Base-by-base conservation (phyloP, 768 basidiomycete genomes). In the Hygrocybe punicea region DNA sequence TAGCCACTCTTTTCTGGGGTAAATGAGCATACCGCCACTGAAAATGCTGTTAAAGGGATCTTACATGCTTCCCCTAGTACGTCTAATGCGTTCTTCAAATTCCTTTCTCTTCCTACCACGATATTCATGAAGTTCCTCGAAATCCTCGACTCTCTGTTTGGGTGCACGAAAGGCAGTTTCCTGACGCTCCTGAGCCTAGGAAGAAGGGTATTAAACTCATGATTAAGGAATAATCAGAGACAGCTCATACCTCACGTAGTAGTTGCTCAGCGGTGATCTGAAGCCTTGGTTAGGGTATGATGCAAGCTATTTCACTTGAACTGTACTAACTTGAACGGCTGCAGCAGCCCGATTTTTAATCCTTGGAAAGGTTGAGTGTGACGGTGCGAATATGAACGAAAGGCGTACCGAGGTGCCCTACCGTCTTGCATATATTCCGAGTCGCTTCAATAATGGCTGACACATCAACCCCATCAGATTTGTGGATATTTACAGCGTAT, bases 241-340 rank as follows among this genome's bases (percentile, higher is more conserved):
- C 34, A n/a, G 48, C 2, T 14, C 73, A 47, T 69, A 90, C 91
- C 78, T 99, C 97, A 65, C 97, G 88, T 9, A 99, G 79, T 42
- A 99, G 86, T 75, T 99, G 97, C 74, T 98, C 97, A 13, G 97
- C 93, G 57, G 97, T 98, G 75, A 98, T 95, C 93, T 98, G 73
- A 8, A 29, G 8, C 4, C 8, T 29, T 29, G 4, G 8, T 29
- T 29, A 29, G 29, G 8, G 29, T 29, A 29, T 47, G 21, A 58
- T 39, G 46, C 50, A 59, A 48, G 53, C 60, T 61, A 13, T 58
- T 50, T 55, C 46, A 57, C 56, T 33, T 57, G 49, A 29, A 52
- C 51, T 49, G 53, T 48, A 56, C 83, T 60, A 51, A 91, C 93
- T 73, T 96, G 93, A 59, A 98, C 80, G 58, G 93, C 89, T 49